phyloP scores from a whole-genome alignment of 1,139 yeast species.

The Hansenula anomala region DNA sequence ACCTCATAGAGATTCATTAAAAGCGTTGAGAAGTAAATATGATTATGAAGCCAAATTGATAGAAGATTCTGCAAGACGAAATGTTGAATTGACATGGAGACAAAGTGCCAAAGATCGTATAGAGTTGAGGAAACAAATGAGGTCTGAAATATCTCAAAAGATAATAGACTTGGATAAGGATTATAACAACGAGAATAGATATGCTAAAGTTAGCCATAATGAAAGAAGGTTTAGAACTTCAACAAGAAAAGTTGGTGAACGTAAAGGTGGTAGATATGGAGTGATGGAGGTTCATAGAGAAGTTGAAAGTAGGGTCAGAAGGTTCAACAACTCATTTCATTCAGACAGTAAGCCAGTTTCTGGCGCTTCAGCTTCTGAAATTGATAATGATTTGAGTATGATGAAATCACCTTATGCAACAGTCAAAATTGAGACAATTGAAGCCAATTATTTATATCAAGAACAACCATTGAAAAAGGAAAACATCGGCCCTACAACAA shows the following conservation, averaged over 20 bases:
- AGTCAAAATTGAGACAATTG: conserved; percentile 12
- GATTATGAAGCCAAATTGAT: conserved; percentile 17
- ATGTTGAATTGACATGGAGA: conserved; percentile 18
- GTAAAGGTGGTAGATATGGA: conserved; percentile 3
- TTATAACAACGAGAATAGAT: conserved; percentile 13
- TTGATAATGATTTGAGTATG: conserved; percentile 14
- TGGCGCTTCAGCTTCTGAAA: conserved; percentile 11
- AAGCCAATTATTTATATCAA: conserved; percentile 14
- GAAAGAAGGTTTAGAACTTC: conserved; percentile 13
- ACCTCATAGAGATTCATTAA: conserved; percentile 13
- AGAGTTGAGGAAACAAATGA: conserved; percentile 18
- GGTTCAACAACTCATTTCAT: background rate
- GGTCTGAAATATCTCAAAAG: conserved; percentile 11
- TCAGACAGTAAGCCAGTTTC: background rate
- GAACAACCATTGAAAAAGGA: conserved; percentile 13
- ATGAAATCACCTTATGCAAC: conserved; percentile 5
- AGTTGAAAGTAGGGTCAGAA: background rate
- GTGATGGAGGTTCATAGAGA: conserved; percentile 1
- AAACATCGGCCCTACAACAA: conserved; percentile 15
- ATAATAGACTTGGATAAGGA: conserved; percentile 22
- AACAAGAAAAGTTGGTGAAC: conserved; percentile 15
- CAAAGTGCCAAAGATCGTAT: conserved; percentile 20
- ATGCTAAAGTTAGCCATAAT: conserved; percentile 5
- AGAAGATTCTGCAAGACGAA: conserved; percentile 11
- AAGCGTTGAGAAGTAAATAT: conserved; percentile 15